Evolutionary conservation across 2,329 filamentous ascomycete species (phyloP).

Genomic region (Sporothrix schenckii): DNA sequence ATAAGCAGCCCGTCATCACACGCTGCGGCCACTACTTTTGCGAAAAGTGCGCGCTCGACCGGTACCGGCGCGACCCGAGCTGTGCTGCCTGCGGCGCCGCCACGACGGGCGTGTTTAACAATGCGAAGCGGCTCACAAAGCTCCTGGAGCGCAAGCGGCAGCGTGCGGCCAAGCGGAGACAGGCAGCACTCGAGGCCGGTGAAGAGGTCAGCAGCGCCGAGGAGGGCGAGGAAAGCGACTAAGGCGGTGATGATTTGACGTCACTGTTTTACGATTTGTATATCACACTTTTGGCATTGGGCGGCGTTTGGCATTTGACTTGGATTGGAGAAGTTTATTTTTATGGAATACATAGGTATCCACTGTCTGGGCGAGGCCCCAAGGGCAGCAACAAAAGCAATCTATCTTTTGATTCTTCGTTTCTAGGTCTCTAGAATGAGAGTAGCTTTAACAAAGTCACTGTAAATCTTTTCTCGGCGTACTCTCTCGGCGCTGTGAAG

Average conservation of each 20-base stretch:
- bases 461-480: background rate
- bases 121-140: conserved; percentile 79
- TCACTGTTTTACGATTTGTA: background rate
- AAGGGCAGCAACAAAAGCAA: conserved; percentile 7
- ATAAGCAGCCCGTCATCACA: conserved; percentile 80
- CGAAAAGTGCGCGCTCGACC: conserved; percentile 80
- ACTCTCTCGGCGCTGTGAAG: background rate
- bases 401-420: background rate
- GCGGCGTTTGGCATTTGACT: conserved; percentile 24
- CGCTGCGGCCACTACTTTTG: conserved; percentile 97
- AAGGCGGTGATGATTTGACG: background rate
- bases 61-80: conserved; percentile 82
- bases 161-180: conserved; percentile 60
- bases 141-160: conserved; percentile 74
- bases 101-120: conserved; percentile 84
- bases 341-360: conserved; percentile 3
- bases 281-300: conserved; percentile 15
- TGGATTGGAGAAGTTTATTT: conserved; percentile 1
- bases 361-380: background rate
- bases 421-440: too few species aligned
- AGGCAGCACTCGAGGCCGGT: conserved; percentile 55
- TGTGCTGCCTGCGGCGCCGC: conserved; percentile 85
- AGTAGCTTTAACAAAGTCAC: too few species aligned
- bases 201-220: conserved; percentile 54
- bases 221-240: conserved; percentile 42